phyloP scores from a whole-genome alignment of 73 alveolate genomes.

The Tetrahymena malaccensis region DNA sequence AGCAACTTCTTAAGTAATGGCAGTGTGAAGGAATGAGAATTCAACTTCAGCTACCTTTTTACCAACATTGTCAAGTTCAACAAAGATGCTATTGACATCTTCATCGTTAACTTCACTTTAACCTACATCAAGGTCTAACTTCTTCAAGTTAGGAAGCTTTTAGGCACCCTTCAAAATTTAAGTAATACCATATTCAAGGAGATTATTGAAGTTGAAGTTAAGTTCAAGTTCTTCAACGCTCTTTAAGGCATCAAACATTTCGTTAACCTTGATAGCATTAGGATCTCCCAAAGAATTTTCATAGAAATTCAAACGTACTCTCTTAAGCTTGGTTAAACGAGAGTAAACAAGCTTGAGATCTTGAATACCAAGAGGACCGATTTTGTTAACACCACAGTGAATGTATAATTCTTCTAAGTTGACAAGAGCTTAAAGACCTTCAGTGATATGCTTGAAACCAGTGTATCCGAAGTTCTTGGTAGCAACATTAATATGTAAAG shows the following conservation, averaged over 20 bases:
- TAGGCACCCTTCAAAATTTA: not conserved
- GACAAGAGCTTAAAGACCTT: conserved; percentile 10
- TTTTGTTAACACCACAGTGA: conserved; percentile 18
- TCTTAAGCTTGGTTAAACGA: not conserved
- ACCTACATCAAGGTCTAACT: not conserved
- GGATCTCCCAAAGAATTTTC: not conserved
- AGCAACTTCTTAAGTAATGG: conserved; percentile 24
- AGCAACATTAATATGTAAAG: conserved; percentile 29
- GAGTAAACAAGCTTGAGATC: conserved; percentile 1
- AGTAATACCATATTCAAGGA: not conserved
- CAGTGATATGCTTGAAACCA: conserved; percentile 14
- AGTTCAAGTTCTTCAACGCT: not conserved
- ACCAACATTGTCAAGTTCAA: conserved; percentile 10
- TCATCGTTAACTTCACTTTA: conserved; percentile 13
- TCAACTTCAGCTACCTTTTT: not conserved
- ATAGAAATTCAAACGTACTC: not conserved
- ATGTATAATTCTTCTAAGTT: conserved; percentile 7
- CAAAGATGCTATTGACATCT: conserved; percentile 3
- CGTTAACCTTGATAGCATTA: not conserved
- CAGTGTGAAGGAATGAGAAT: conserved; percentile 24
- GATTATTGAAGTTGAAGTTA: not conserved
- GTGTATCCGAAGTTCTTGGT: conserved; percentile 24
- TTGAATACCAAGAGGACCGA: conserved; percentile 7
- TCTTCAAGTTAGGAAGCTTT: not conserved
- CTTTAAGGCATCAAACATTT: not conserved